These are phyloP conservation scores for Xylariaceae sp. DNA, from an alignment of 2,329 filamentous ascomycete genomes.

Conservation along the genomic window DNA sequence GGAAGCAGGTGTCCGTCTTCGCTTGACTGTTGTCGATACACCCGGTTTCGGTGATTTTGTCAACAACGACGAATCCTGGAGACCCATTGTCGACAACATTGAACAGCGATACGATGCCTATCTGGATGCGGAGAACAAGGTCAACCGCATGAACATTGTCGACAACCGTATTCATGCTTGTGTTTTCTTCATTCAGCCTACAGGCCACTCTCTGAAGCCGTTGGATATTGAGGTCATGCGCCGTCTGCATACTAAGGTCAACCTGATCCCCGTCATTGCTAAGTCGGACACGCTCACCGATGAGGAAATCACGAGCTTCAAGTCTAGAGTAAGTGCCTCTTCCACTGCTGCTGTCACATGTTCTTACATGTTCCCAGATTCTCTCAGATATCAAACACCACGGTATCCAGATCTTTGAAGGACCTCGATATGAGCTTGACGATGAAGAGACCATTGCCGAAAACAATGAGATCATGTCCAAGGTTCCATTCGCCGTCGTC, in stretches of 20 bases:
- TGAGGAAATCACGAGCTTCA: conserved; percentile 91
- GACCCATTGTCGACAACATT: conserved; percentile 98
- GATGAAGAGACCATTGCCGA: conserved; percentile 99
- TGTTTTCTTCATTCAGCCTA: conserved; percentile 99
- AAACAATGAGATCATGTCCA: conserved; percentile 99
- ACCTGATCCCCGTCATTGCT: conserved; percentile 97
- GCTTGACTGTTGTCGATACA: conserved; percentile 94
- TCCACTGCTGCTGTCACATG: conserved; percentile 6
- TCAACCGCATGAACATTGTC: conserved; percentile 99
- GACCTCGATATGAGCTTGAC: conserved; percentile 95
- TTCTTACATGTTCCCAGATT: conserved; percentile 57
- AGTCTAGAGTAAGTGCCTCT: conserved; percentile 74
- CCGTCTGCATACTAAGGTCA: conserved; percentile 99
- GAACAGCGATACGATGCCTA: conserved; percentile 99
- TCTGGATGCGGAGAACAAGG: conserved; percentile 98
- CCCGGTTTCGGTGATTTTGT: conserved; percentile 98
- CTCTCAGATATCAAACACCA: conserved; percentile 95
- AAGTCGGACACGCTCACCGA: conserved; percentile 98
- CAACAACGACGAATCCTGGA: conserved; percentile 99
- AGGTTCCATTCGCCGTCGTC: conserved; percentile 97
- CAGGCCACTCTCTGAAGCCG: conserved; percentile 96
- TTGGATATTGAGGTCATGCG: conserved; percentile 99
- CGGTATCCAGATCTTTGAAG: conserved; percentile 98
- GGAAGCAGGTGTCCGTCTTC: conserved; percentile 94
- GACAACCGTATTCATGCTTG: conserved; percentile 99